These are phyloP conservation scores for Fusarium compactum DNA, from an alignment of 2,329 filamentous ascomycete species.

Conservation along the genomic window DNA sequence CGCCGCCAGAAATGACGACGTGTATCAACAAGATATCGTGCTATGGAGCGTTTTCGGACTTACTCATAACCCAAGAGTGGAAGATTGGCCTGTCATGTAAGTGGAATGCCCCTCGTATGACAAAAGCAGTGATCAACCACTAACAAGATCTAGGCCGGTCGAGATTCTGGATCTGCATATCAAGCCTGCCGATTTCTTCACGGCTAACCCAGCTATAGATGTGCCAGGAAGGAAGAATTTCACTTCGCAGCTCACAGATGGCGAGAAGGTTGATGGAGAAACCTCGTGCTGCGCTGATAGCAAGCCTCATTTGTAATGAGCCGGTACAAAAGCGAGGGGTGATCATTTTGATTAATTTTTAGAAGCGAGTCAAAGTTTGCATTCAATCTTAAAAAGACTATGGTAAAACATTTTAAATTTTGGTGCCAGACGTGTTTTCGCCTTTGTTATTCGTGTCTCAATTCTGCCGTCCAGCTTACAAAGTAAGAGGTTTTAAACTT, in stretches of 20 bases:
- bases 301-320: neutral
- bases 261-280: neutral
- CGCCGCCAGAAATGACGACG: slow-evolving; percentile 12
- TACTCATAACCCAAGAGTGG: slow-evolving; percentile 8
- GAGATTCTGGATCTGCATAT: slow-evolving; percentile 24
- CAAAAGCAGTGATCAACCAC: neutral
- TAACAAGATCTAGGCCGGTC: neutral
- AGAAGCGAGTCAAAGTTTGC: neutral
- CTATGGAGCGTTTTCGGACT: slow-evolving; percentile 21
- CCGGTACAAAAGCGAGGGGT: neutral
- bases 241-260: neutral
- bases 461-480: accelerated
- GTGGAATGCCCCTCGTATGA: neutral
- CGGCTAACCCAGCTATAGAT: slow-evolving; percentile 13
- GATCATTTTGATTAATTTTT: accelerated
- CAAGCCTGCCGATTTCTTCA: slow-evolving; percentile 13
- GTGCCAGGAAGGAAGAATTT: neutral
- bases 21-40: slow-evolving; percentile 17
- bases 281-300: neutral
- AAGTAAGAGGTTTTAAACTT: accelerated
- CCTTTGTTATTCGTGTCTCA: too few relatives aligned
- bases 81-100: slow-evolving; percentile 21
- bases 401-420: too few relatives aligned
- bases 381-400: too few relatives aligned
- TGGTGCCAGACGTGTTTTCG: too few relatives aligned